phyloP scores from a whole-genome alignment of 345 rosid genomes.

The Iberis pinnata region DNA sequence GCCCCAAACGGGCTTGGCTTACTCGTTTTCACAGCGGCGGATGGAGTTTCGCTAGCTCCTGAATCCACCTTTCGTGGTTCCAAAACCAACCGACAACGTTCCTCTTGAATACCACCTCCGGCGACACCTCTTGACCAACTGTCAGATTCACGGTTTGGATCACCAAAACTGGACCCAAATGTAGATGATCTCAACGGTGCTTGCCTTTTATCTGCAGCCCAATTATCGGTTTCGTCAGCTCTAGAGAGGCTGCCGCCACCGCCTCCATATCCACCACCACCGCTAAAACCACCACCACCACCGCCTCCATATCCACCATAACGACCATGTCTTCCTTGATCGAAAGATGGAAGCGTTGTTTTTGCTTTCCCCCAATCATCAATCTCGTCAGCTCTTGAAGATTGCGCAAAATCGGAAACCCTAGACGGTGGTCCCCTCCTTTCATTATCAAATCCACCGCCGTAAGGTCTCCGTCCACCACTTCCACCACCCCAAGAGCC shows the following conservation, averaged over 20 bases:
- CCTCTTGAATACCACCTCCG: constrained; percentile 31
- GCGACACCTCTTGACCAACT: constrained; percentile 58
- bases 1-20: constrained; percentile 76
- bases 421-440: constrained; percentile 61
- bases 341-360: constrained; percentile 47
- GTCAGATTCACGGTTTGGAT: constrained; percentile 47
- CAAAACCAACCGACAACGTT: constrained; percentile 57
- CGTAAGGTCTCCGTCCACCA: constrained; percentile 45
- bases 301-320: constrained; percentile 45
- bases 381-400: constrained; percentile 72
- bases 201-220: constrained; percentile 54
- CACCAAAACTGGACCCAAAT: constrained; percentile 56
- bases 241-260: constrained; percentile 40
- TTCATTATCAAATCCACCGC: constrained; percentile 84
- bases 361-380: constrained; percentile 77
- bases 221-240: constrained; percentile 76
- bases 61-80: constrained; percentile 49
- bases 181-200: constrained; percentile 32
- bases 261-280: no score
- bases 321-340: constrained; percentile 46
- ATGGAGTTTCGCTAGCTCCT: constrained; percentile 29
- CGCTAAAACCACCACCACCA: constrained; percentile 36
- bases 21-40: constrained; percentile 35
- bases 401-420: constrained; percentile 68
- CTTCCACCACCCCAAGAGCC: constrained; percentile 54